A percentile compares a stretch with the other conserved stretches of the same genome.
Evolutionary conservation across 345 rosid species (phyloP).

Genomic region (Gossypium arboreum): DNA sequence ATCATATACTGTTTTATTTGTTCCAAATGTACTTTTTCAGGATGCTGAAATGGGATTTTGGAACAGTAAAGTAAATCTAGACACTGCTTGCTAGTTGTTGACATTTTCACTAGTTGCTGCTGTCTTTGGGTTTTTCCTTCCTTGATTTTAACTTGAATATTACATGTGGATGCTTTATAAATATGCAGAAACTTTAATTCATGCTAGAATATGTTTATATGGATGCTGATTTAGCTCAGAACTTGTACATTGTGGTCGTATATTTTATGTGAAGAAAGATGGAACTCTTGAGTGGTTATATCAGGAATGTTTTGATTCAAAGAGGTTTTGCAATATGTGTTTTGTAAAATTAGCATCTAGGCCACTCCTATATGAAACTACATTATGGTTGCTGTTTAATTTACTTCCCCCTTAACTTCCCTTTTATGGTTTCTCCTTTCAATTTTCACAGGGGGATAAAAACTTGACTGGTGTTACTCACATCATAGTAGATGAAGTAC

Average conservation of each 20-base stretch:
- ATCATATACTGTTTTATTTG: neutral
- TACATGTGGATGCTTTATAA: neutral
- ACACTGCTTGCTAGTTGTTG: neutral
- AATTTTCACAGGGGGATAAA: constrained; percentile 60
- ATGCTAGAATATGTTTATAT: neutral
- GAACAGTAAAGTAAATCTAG: neutral
- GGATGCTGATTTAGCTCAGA: neutral
- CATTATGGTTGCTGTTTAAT: neutral
- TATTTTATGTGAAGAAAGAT: constrained; percentile 1
- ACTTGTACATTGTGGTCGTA: neutral
- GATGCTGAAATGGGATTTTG: neutral
- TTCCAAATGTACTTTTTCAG: neutral
- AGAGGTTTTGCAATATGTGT: neutral
- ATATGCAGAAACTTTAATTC: neutral
- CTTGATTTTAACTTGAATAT: neutral
- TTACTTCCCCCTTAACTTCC: neutral
- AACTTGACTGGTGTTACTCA: constrained; percentile 70
- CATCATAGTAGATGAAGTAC: constrained; percentile 93
- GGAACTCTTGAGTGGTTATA: neutral
- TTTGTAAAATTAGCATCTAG: constrained; percentile 2
- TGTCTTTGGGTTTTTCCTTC: neutral
- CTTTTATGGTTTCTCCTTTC: constrained; percentile 3
- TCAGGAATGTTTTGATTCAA: neutral
- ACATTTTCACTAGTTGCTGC: neutral
- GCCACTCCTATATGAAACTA: neutral